Conservation (phyloP, 305 asterid genomes). For the Solanum hybrid region DNA sequence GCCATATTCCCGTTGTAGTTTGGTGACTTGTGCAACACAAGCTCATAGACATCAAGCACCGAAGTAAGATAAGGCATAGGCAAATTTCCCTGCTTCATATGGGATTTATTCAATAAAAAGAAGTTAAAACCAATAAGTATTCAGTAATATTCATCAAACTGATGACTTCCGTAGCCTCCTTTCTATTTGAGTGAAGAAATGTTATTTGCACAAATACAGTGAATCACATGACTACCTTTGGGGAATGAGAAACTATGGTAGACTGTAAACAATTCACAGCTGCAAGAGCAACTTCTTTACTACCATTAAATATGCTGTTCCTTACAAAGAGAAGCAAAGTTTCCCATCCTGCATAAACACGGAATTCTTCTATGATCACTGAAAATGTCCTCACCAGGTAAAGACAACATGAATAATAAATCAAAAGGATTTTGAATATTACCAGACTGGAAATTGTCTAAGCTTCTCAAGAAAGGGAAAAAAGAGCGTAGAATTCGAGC, state of each 20-base stretch:
- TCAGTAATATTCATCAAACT: background rate
- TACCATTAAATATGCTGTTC: conserved; percentile 77
- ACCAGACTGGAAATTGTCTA: conserved; percentile 79
- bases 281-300: conserved; percentile 93
- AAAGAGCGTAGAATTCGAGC: conserved; percentile 83
- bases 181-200: conserved; percentile 3
- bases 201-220: background rate
- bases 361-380: conserved; percentile 8
- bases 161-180: background rate
- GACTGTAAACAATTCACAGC: conserved; percentile 94
- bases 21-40: conserved; percentile 60
- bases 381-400: background rate
- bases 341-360: conserved; percentile 71
- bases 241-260: conserved; percentile 82
- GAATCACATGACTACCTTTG: conserved; percentile 45
- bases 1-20: conserved; percentile 40
- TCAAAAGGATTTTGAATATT: conserved; percentile 2
- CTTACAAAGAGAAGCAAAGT: conserved; percentile 68
- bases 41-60: conserved; percentile 75
- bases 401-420: background rate
- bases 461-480: conserved; percentile 68
- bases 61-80: conserved; percentile 65
- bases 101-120: background rate
- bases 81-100: conserved; percentile 66
- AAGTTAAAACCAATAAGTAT: background rate